phyloP scores from a whole-genome alignment of 164 flowering plant genomes.

The Cinnamomum micranthum region DNA sequence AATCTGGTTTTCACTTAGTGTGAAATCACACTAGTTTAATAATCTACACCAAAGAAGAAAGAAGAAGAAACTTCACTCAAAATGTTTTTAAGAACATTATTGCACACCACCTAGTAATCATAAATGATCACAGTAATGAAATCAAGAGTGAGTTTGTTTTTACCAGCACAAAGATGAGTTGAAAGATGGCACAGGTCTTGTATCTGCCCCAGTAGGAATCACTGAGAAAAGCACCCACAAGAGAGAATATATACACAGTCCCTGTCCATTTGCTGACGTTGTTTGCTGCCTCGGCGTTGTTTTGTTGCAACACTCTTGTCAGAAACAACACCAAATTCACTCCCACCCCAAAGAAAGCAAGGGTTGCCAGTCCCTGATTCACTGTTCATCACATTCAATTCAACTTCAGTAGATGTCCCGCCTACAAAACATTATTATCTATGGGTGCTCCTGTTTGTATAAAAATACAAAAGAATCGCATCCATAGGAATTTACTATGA shows the following conservation, averaged over 20 bases:
- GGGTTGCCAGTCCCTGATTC: conserved; percentile 86
- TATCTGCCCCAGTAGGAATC: conserved; percentile 95
- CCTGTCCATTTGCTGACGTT: conserved; percentile 96
- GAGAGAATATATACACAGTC: conserved; percentile 86
- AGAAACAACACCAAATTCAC: conserved; percentile 85
- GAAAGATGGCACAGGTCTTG: conserved; percentile 86
- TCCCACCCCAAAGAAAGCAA: conserved; percentile 91
- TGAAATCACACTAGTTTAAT: no score
- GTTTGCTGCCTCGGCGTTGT: conserved; percentile 87
- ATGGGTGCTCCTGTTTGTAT: no score
- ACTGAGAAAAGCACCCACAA: conserved; percentile 85
- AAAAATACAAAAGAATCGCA: no score
- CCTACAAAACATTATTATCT: no score
- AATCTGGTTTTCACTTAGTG: no score
- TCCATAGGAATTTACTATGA: no score
- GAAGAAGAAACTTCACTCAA: no score
- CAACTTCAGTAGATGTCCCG: no score
- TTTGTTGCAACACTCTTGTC: conserved; percentile 67
- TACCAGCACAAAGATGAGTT: conserved; percentile 53
- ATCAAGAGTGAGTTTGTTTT: conserved; percentile 18
- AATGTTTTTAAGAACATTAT: no score
- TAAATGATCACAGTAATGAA: background rate
- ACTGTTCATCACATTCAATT: conserved; percentile 36
- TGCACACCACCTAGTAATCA: no score
- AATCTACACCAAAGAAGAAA: no score